A percentile compares a stretch with the other conserved stretches of the same genome.
Conservation (phyloP, 345 rosid species). For the Syzygium grande region DNA sequence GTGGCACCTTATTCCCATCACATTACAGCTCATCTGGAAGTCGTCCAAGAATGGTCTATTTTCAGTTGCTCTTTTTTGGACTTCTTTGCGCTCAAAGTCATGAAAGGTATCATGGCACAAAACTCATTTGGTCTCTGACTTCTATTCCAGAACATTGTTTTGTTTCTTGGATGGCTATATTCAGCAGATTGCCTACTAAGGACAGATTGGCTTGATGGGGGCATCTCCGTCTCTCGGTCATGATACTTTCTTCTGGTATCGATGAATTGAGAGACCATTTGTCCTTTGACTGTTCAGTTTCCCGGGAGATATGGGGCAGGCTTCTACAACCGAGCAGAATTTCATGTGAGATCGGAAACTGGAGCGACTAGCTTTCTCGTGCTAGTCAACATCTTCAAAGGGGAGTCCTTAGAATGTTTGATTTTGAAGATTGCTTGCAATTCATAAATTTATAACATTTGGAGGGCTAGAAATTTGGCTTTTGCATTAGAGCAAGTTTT, state of each 20-base stretch:
- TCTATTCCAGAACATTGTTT: not conserved
- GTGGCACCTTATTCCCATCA: not conserved
- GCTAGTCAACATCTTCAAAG: not conserved
- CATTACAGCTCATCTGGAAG: not conserved
- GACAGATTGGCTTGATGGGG: not conserved
- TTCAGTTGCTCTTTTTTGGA: not conserved
- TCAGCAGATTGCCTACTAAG: not conserved
- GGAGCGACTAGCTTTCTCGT: not conserved
- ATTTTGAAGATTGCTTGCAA: not conserved
- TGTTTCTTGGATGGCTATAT: not conserved
- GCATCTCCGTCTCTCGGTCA: not conserved
- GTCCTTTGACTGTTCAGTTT: not conserved
- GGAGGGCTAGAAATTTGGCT: not conserved
- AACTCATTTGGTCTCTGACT: not conserved
- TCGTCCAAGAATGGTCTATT: not conserved
- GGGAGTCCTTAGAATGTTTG: not conserved
- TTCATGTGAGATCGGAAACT: not conserved
- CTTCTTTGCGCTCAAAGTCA: not conserved
- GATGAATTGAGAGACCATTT: not conserved
- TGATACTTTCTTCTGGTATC: not conserved
- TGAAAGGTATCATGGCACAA: not conserved
- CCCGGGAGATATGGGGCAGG: not conserved
- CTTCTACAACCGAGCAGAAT: not conserved
- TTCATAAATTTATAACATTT: not conserved
- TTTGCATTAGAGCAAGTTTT: not conserved